Conservation (phyloP, 2,329 filamentous ascomycete species). For the Cytospora mali region DNA sequence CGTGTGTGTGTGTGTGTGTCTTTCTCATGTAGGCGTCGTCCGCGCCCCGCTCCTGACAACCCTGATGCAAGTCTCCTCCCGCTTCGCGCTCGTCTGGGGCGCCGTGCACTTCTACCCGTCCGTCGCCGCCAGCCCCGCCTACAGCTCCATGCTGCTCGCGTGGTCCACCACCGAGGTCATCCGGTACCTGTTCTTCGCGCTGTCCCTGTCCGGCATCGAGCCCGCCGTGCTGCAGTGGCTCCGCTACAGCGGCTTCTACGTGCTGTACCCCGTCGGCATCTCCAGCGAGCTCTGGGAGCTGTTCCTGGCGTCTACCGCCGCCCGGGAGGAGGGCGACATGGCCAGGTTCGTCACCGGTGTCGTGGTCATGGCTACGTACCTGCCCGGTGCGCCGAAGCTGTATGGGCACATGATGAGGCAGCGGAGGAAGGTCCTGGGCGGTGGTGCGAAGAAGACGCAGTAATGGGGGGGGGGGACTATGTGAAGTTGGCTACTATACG, state of each 20-base stretch:
- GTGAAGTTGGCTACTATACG: no score
- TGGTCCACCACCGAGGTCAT: conserved; percentile 93
- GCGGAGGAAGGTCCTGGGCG: conserved; percentile 75
- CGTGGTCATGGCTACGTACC: conserved; percentile 30
- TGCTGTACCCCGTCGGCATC: conserved; percentile 92
- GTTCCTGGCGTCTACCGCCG: conserved; percentile 63
- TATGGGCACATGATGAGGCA: conserved; percentile 97
- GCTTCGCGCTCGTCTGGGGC: conserved; percentile 87
- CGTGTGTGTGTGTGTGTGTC: background rate
- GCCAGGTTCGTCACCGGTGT: conserved; percentile 28
- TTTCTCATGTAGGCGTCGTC: conserved; percentile 66
- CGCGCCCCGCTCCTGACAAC: conserved; percentile 85
- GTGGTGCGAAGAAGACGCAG: conserved; percentile 48
- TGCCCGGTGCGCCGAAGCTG: conserved; percentile 71
- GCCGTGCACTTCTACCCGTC: conserved; percentile 75
- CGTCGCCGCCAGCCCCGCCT: conserved; percentile 63
- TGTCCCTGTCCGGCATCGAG: conserved; percentile 65
- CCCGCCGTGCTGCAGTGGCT: conserved; percentile 75
- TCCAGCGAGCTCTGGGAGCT: conserved; percentile 83
- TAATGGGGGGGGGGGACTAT: conserved; percentile 31
- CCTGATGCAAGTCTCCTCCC: conserved; percentile 83
- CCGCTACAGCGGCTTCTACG: conserved; percentile 88
- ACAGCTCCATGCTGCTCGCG: conserved; percentile 78
- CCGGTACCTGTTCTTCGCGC: conserved; percentile 88
- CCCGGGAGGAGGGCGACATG: conserved; percentile 46